Base-by-base conservation (phyloP, 805 yeast genomes). In the Vanderwaltozyma polyspora region DNA sequence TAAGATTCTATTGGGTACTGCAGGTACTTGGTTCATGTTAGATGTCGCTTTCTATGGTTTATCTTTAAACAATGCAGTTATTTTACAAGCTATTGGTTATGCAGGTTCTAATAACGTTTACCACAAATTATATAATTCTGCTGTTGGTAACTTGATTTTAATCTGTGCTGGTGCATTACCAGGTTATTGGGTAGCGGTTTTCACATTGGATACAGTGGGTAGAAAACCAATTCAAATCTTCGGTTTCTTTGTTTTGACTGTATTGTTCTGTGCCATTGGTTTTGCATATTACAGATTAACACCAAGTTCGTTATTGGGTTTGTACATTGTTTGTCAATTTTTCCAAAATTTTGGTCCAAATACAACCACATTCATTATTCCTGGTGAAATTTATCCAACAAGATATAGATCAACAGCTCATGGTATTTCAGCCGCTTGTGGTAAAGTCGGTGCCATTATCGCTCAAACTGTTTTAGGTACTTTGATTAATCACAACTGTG, bases 361-460 rank as follows among this genome's bases (percentile, higher is more conserved):
- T 69, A 76, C 86, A 41, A 86, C 95, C 32, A 85, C 95, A 35
- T 85, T 85, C 58, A 75, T 85, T 52, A 71, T 82, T 55, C 94
- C 95, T 32, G 95, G 94, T 64, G 95, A 85, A 67, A 66, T 75
- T 57, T 86, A 68, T 79, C 95, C 95, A 59, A 85, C 95, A 37
- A 78, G 94, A 70, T 85, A 84, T 66, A 80, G 95, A 77, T 84
- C 94, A 17, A 76, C 94, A 46, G 94, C 95, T 32, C 95, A 85
- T 52, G 95, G 95, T 70, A 70, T 85, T 43, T 84, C 94, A 43
- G 95, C 95, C 49, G 95, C 93, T 33, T 61, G 75, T 23, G 95
- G 95, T 69, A 85, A 85, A 61, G 68, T 84, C 50, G 95, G 95
- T 67, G 94, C 95, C 39, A 83, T 85, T 48, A 74, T 85, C 67